These are phyloP conservation scores for Candida pseudofarinosa DNA, from an alignment of 805 yeast genomes.

Conservation along the genomic window DNA sequence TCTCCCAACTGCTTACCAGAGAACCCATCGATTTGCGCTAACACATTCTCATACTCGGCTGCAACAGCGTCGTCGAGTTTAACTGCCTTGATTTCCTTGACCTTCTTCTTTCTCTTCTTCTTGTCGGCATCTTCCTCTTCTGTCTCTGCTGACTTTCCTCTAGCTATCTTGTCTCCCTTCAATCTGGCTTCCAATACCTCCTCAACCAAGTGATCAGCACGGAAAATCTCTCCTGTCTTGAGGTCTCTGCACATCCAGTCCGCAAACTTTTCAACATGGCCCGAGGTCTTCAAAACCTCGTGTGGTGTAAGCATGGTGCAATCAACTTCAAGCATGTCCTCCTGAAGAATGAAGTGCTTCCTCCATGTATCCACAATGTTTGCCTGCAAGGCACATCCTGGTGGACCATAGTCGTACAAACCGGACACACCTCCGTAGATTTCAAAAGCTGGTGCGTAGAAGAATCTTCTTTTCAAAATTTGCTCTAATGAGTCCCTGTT, in stretches of 20 bases:
- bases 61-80: constrained; percentile 80
- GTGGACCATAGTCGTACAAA: constrained; percentile 97
- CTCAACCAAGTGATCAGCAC: constrained; percentile 98
- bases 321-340: constrained; percentile 98
- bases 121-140: constrained; percentile 61
- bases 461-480: constrained; percentile 90
- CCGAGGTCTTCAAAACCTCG: constrained; percentile 96
- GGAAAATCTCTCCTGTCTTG: constrained; percentile 94
- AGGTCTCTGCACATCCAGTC: constrained; percentile 99
- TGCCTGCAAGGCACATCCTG: constrained; percentile 98
- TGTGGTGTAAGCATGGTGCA: constrained; percentile 97
- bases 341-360: constrained; percentile 94
- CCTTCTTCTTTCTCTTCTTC: constrained; percentile 79
- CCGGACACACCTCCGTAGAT: constrained; percentile 99
- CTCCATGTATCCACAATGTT: constrained; percentile 94
- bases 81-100: constrained; percentile 86
- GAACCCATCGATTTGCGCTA: constrained; percentile 93
- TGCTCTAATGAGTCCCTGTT: constrained; percentile 86
- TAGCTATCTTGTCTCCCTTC: constrained; percentile 95
- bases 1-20: constrained; percentile 92
- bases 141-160: constrained; percentile 63
- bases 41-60: constrained; percentile 75
- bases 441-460: constrained; percentile 96
- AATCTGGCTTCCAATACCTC: constrained; percentile 94
- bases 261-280: constrained; percentile 98